Conservation (phyloP, 2,329 filamentous ascomycete species). For the Akanthomyces uredinophilus region DNA sequence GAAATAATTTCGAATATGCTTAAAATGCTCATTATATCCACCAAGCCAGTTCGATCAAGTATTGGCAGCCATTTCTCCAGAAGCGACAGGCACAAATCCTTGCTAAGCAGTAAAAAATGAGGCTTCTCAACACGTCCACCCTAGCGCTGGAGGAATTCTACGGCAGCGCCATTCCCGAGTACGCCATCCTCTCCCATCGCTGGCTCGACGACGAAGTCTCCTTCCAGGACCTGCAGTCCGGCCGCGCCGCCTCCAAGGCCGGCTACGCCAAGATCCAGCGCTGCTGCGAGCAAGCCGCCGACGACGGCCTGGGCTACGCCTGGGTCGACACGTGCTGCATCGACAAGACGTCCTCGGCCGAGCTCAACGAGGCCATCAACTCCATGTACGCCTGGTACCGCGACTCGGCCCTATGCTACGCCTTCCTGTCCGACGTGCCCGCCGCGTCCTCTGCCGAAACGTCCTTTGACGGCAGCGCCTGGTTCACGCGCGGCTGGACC, state of each 20-base stretch:
- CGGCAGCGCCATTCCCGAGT: slow-evolving; percentile 18
- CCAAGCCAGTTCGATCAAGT: too few species aligned
- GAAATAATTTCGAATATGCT: background rate
- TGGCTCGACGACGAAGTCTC: slow-evolving; percentile 29
- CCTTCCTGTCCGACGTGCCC: slow-evolving; percentile 21
- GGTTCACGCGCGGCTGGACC: slow-evolving; percentile 48
- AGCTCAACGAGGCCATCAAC: slow-evolving; percentile 10
- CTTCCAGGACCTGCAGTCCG: slow-evolving; percentile 22
- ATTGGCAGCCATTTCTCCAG: background rate
- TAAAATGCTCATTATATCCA: background rate
- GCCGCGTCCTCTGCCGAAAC: background rate
- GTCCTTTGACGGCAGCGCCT: slow-evolving; percentile 19
- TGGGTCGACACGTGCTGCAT: slow-evolving; percentile 29
- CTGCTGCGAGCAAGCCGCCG: slow-evolving; percentile 17
- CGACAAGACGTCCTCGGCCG: slow-evolving; percentile 10
- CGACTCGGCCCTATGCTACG: slow-evolving; percentile 23
- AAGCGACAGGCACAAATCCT: background rate
- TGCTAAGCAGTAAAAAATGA: background rate
- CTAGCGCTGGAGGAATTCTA: background rate
- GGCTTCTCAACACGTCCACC: background rate
- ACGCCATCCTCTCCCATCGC: slow-evolving; percentile 33
- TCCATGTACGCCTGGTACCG: slow-evolving; percentile 24
- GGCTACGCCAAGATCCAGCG: slow-evolving; percentile 24
- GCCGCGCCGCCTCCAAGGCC: background rate
- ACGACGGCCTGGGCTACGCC: slow-evolving; percentile 18